phyloP scores from a whole-genome alignment of 2,329 filamentous ascomycete species.

The Didymella sp. region DNA sequence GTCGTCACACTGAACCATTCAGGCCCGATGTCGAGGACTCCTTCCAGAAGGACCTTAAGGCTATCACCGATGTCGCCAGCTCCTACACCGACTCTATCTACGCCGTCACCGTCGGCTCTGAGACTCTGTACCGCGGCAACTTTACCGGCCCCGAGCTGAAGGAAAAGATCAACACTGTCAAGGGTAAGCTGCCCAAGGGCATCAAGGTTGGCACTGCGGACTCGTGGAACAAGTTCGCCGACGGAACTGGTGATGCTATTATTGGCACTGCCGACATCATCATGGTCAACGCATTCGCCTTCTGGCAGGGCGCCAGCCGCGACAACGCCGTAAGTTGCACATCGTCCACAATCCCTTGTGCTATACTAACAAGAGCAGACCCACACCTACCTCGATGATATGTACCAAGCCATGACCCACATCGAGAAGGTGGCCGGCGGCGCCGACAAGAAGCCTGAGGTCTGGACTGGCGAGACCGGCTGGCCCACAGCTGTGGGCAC shows the following conservation, averaged over 20 bases:
- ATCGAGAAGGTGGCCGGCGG: slow-evolving; percentile 66
- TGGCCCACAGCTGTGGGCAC: slow-evolving; percentile 58
- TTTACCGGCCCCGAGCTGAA: slow-evolving; percentile 68
- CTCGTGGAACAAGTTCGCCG: slow-evolving; percentile 74
- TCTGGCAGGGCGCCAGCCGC: slow-evolving; percentile 71
- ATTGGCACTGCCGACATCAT: slow-evolving; percentile 68
- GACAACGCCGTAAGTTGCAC: slow-evolving; percentile 54
- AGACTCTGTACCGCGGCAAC: slow-evolving; percentile 73
- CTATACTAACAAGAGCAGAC: slow-evolving; percentile 40
- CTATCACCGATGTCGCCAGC: slow-evolving; percentile 58
- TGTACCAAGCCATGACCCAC: slow-evolving; percentile 67
- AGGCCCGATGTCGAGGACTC: slow-evolving; percentile 69
- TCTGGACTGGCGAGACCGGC: slow-evolving; percentile 55
- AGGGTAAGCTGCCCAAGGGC: slow-evolving; percentile 58
- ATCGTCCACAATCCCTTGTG: not conserved
- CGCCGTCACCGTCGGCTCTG: slow-evolving; percentile 74
- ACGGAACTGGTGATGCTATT: slow-evolving; percentile 71
- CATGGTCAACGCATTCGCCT: slow-evolving; percentile 73
- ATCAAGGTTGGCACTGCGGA: slow-evolving; percentile 72
- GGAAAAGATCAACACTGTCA: slow-evolving; percentile 67
- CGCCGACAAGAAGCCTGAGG: slow-evolving; percentile 61
- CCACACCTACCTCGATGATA: slow-evolving; percentile 70
- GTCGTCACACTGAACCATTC: slow-evolving; percentile 1
- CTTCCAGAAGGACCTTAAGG: slow-evolving; percentile 66
- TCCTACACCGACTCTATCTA: slow-evolving; percentile 66